A percentile compares a stretch with the other conserved stretches of the same genome.
Evolutionary conservation across 2,329 filamentous ascomycete species (phyloP).

Genomic region (Xylariaceae sp.): DNA sequence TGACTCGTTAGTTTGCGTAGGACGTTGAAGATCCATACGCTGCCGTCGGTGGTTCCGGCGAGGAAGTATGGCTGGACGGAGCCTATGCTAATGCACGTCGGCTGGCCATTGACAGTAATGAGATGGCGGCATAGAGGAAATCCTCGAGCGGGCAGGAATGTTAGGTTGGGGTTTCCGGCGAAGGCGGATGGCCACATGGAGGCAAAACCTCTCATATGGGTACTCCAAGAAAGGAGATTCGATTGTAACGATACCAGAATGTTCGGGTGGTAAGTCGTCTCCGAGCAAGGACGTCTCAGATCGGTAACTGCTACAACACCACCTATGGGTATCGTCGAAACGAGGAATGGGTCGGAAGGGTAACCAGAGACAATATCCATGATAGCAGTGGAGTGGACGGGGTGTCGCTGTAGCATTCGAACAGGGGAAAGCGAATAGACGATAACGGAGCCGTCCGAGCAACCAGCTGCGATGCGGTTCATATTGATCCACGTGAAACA

Average conservation of each 20-base stretch:
- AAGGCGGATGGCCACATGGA: constrained; percentile 48
- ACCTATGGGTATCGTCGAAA: constrained; percentile 51
- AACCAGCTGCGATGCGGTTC: constrained; percentile 51
- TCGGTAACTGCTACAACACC: constrained; percentile 50
- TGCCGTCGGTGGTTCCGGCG: constrained; percentile 50
- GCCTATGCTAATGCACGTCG: constrained; percentile 47
- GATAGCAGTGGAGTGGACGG: constrained; percentile 49
- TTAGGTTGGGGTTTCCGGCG: constrained; percentile 47
- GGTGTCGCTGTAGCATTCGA: constrained; percentile 45
- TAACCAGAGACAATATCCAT: constrained; percentile 53
- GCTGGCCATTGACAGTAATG: constrained; percentile 46
- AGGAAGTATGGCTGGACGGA: constrained; percentile 49
- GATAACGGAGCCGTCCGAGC: constrained; percentile 51
- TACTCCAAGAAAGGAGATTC: constrained; percentile 49
- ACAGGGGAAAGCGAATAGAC: constrained; percentile 52
- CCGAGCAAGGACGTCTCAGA: constrained; percentile 46
- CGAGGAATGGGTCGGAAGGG: constrained; percentile 50
- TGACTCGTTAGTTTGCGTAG: constrained; percentile 41
- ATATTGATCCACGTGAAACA: constrained; percentile 51
- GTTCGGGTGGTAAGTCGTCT: constrained; percentile 49
- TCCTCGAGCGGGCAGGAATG: constrained; percentile 48
- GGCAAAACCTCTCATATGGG: constrained; percentile 52
- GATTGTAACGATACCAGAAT: constrained; percentile 49
- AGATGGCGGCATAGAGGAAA: constrained; percentile 50
- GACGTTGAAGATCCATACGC: constrained; percentile 45